A percentile compares a stretch with the other conserved stretches of the same genome.
Evolutionary conservation across 2,329 filamentous ascomycete genomes (phyloP).

Genomic region (Fulvia fulva): DNA sequence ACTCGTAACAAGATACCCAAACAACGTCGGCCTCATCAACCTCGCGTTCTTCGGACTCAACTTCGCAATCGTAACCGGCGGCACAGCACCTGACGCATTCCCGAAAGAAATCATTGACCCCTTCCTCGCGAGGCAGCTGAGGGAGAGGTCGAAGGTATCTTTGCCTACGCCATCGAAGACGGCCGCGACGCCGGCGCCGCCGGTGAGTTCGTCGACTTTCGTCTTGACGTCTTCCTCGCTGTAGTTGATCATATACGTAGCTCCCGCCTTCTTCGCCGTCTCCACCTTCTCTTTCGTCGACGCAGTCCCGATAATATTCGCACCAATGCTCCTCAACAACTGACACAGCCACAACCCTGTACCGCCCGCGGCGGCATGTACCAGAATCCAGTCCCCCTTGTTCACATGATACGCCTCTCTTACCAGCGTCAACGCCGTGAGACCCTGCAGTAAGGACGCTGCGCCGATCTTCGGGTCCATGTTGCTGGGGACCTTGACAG

Average conservation of each 20-base stretch:
- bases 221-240: slow-evolving; percentile 53
- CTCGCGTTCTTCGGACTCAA: slow-evolving; percentile 72
- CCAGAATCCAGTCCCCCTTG: slow-evolving; percentile 73
- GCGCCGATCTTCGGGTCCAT: slow-evolving; percentile 61
- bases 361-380: slow-evolving; percentile 83
- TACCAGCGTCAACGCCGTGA: slow-evolving; percentile 77
- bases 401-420: slow-evolving; percentile 69
- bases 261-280: slow-evolving; percentile 66
- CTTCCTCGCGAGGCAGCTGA: slow-evolving; percentile 72
- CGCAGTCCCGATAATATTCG: slow-evolving; percentile 74
- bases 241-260: slow-evolving; percentile 69
- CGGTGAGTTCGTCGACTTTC: slow-evolving; percentile 66
- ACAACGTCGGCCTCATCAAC: slow-evolving; percentile 69
- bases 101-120: slow-evolving; percentile 76
- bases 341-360: slow-evolving; percentile 73
- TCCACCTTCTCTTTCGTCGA: slow-evolving; percentile 68
- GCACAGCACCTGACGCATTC: slow-evolving; percentile 74
- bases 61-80: slow-evolving; percentile 59
- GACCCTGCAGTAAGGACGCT: slow-evolving; percentile 70
- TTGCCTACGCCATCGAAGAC: slow-evolving; percentile 87
- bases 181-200: slow-evolving; percentile 66
- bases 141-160: slow-evolving; percentile 72
- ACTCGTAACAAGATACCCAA: slow-evolving; percentile 64
- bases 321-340: slow-evolving; percentile 67
- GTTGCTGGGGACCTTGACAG: slow-evolving; percentile 60